Percentiles rank a stretch among this genome's conserved stretches.
phyloP scores from a whole-genome alignment of 2,329 filamentous ascomycete species.

The Arachnomyces sp. region DNA sequence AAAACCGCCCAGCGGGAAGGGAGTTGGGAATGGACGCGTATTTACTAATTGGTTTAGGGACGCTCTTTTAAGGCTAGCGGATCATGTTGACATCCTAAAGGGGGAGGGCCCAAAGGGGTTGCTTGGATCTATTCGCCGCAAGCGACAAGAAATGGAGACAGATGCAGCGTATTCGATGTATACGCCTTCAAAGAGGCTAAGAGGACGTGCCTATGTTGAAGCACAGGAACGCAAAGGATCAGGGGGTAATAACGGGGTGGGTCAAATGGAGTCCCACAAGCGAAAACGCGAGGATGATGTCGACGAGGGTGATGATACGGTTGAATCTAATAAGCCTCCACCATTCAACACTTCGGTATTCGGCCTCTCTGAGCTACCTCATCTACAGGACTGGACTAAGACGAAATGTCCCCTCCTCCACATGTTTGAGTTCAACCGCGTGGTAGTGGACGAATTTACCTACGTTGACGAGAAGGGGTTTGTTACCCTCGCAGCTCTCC shows the following conservation, averaged over 20 bases:
- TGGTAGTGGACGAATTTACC: conserved; percentile 59
- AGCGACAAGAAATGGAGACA: conserved; percentile 26
- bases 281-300: conserved; percentile 14
- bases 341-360: neutral
- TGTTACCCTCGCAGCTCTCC: conserved; percentile 37
- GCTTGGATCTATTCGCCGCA: conserved; percentile 20
- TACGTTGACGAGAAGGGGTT: conserved; percentile 42
- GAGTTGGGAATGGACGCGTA: conserved; percentile 36
- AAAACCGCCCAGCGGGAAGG: too few species aligned
- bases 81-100: conserved; percentile 33
- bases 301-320: conserved; percentile 9
- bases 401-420: conserved; percentile 40
- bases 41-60: conserved; percentile 48
- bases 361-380: neutral
- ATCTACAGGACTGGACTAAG: conserved; percentile 16
- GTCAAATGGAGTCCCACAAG: conserved; percentile 6
- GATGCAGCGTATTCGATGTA: conserved; percentile 30
- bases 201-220: conserved; percentile 17
- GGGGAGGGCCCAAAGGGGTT: conserved; percentile 24
- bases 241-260: neutral
- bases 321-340: conserved; percentile 4
- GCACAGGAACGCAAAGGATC: conserved; percentile 8
- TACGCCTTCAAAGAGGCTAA: conserved; percentile 25
- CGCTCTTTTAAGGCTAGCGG: conserved; percentile 33
- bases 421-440: conserved; percentile 51